phyloP scores from a whole-genome alignment of 192 early-diverging fungal species.

The Tieghemiomyces parasiticus region DNA sequence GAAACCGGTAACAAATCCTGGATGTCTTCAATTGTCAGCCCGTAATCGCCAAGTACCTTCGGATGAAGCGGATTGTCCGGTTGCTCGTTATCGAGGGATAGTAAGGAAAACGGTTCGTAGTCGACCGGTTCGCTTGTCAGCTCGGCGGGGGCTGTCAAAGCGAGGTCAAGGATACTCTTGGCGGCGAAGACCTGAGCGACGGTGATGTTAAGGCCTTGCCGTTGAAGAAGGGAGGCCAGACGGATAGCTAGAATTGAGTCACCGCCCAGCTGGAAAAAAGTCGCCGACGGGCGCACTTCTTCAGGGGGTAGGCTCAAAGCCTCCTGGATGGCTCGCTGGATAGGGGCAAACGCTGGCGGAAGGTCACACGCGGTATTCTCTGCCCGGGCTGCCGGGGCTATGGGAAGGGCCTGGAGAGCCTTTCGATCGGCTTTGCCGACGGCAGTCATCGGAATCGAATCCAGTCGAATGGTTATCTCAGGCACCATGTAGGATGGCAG shows the following conservation, averaged over 20 bases:
- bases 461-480: constrained; percentile 15
- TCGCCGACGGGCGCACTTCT: not conserved
- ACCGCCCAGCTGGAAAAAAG: constrained; percentile 10
- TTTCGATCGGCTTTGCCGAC: constrained; percentile 20
- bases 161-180: not conserved
- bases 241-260: not conserved
- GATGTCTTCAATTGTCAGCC: too few species aligned
- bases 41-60: too few species aligned
- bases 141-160: not conserved
- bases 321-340: not conserved
- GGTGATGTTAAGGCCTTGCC: not conserved
- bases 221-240: not conserved
- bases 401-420: constrained; percentile 13
- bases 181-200: not conserved
- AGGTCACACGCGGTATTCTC: not conserved
- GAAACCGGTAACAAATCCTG: too few species aligned
- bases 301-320: not conserved
- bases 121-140: too few species aligned
- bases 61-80: too few species aligned
- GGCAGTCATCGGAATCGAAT: constrained; percentile 15
- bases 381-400: too few species aligned
- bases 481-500: constrained; percentile 56
- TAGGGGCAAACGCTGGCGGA: not conserved
- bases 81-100: too few species aligned
- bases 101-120: too few species aligned